A percentile compares a stretch with the other conserved stretches of the same genome.
phyloP scores from a whole-genome alignment of 345 rosid genomes.

The Aquilaria malaccensis region DNA sequence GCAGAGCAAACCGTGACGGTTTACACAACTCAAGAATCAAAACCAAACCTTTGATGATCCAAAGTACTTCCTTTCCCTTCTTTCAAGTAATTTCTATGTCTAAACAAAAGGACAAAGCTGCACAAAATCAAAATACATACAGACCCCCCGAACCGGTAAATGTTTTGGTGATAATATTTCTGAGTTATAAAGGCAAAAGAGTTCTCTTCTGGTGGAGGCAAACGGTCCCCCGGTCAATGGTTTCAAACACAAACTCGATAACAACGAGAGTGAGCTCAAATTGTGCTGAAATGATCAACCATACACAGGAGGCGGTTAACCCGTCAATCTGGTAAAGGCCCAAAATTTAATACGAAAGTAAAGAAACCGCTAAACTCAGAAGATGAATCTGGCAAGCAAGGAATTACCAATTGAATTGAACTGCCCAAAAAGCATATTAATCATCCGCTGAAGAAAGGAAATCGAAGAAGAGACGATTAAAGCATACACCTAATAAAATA shows the following conservation, averaged over 20 bases:
- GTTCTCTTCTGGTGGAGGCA: too few relatives aligned
- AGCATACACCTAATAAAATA: neutral
- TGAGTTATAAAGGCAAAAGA: too few relatives aligned
- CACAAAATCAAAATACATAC: neutral
- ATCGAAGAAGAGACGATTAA: neutral
- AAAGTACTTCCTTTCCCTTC: neutral
- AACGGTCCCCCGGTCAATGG: conserved; percentile 1
- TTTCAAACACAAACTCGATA: neutral
- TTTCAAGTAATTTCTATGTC: neutral
- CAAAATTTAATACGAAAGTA: neutral
- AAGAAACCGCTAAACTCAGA: neutral
- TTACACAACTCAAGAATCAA: conserved; percentile 3
- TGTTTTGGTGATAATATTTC: neutral
- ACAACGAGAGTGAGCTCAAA: neutral
- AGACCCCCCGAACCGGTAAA: neutral
- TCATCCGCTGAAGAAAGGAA: neutral
- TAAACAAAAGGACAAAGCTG: neutral
- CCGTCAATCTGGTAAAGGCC: conserved; percentile 1
- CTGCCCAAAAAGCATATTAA: neutral
- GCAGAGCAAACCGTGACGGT: conserved; percentile 2
- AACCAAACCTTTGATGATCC: neutral
- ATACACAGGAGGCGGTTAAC: neutral
- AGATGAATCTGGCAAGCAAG: neutral
- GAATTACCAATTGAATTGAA: neutral
- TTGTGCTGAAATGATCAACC: conserved; percentile 2